Evolutionary conservation across 177 flowering plant genomes (phyloP).

Genomic region (Telopea speciosissima): DNA sequence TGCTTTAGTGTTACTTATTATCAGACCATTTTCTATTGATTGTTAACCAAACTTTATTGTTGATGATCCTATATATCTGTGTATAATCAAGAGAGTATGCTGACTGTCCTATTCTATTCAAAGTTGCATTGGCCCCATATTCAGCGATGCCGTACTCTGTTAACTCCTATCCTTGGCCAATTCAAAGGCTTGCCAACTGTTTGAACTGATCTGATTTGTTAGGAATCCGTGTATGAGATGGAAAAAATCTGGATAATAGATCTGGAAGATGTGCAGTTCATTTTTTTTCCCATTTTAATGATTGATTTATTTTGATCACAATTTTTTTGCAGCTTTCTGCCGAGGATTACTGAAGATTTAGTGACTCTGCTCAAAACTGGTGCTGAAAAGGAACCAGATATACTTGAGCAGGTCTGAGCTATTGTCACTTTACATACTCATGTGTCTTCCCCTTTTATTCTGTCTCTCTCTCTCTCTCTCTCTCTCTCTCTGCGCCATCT

Average conservation of each 20-base stretch:
- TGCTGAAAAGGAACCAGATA: conserved; percentile 86
- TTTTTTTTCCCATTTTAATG: background rate
- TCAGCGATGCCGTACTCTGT: background rate
- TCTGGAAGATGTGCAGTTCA: background rate
- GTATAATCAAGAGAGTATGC: background rate
- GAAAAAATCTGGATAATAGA: background rate
- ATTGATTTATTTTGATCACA: background rate
- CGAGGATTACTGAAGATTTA: conserved; percentile 40
- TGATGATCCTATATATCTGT: background rate
- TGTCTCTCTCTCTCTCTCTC: background rate
- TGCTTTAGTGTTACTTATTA: background rate
- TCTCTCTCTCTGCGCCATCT: too few species aligned
- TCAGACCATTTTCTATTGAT: background rate
- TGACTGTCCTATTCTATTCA: too few species aligned
- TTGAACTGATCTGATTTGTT: background rate
- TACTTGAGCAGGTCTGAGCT: conserved; percentile 68
- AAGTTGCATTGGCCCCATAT: background rate
- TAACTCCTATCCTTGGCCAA: background rate
- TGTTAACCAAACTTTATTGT: background rate
- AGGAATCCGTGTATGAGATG: background rate
- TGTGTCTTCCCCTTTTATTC: background rate
- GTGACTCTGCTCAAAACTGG: conserved; percentile 63
- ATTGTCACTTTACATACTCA: background rate
- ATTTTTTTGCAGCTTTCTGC: conserved; percentile 50
- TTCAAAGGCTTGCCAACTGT: background rate